Base-by-base conservation (phyloP, 2,329 filamentous ascomycete species). In the Phialemonium atrogriseum region DNA sequence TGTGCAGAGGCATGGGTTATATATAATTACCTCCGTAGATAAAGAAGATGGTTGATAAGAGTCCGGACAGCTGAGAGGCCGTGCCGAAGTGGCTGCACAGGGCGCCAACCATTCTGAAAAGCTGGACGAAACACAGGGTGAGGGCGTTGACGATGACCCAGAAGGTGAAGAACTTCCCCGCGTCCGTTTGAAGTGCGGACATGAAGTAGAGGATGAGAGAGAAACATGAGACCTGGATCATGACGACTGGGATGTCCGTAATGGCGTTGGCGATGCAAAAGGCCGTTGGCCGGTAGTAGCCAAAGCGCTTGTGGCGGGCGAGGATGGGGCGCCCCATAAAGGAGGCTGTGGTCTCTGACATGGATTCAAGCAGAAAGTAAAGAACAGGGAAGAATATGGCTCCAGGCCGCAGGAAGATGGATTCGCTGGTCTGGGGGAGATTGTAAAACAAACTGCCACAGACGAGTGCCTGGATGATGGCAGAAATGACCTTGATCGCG, bases 401-500 rank as follows among this genome's bases (percentile, higher is more conserved):
- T 5, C 48, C 48, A 2, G 47, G 43, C 1, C 56, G 51, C 17
- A 47, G 44, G 52, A 71, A 82, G 53, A 84, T 79, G 37, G 70
- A 76, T 5, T 52, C 48, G 5, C 73, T 77, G 15, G 64, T 63
- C 1, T 56, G 39, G 6, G 60, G 49, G 13, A 82, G 55, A 47
- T 82, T 73, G 60, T 71, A 84, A 52, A 84, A 84, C 35, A 84
- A 67, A 32, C 50, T 73, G 64, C 42, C 74, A 32, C 81, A 69
- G 41, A 85, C 72, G 29, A 85, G 58, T 20, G 77, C 71, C 59
- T 82, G 72, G 39, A 75, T 60, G 24, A 72, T 66, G 45, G 82
- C 79, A 45, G 81, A 78, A 37, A 74, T 64, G 2, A 74, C 33
- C 25, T 54, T 48, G 11, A 52, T 40, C 8, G 45, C 39, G 9